Base-by-base conservation (phyloP, 2,329 filamentous ascomycete species). In the Didymella sp. region DNA sequence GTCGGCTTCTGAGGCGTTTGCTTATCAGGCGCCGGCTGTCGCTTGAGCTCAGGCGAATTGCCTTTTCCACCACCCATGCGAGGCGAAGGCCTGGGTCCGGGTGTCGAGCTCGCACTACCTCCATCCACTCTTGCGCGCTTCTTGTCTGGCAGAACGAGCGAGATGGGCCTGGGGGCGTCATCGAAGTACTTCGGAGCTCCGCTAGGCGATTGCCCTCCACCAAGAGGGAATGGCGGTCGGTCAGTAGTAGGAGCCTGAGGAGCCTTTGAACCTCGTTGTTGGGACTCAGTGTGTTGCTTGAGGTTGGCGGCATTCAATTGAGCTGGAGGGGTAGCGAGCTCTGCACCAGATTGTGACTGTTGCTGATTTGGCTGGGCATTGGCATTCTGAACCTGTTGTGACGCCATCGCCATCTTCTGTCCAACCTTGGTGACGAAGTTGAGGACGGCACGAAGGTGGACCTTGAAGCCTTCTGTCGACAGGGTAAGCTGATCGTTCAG, bases 181-280 rank as follows among this genome's bases (percentile, higher is more conserved):
- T 73, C 79, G 53, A 85, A 84, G 48, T 83, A 84, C 58, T 82
- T 81, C 8, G 85, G 84, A 54, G 85, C 79, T 22, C 85, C 85
- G 51, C 83, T 80, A 15, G 84, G 84, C 44, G 83, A 84, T 24
- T 80, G 78, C 15, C 78, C 80, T 50, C 80, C 80, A 50, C 80
- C 80, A 48, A 82, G 63, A 9, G 74, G 73, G 64, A 85, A 85
- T 11, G 83, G 83, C 27, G 84, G 80, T 37, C 82, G 78, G n/a
- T 81, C 75, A 8, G 79, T 75, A 6, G 80, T 83, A 19, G 82
- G 80, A 33, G 82, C 78, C 41, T 78, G 76, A 43, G 82, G 81
- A 43, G 78, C 73, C 62, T 76, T 79, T 60, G 82, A 76, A 54
- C 82, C 79, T 57, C 82, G 80, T 56, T 82, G 78, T 46, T 73